Conservation (phyloP, 805 yeast species). For the Sporopachydermia lactativora region DNA sequence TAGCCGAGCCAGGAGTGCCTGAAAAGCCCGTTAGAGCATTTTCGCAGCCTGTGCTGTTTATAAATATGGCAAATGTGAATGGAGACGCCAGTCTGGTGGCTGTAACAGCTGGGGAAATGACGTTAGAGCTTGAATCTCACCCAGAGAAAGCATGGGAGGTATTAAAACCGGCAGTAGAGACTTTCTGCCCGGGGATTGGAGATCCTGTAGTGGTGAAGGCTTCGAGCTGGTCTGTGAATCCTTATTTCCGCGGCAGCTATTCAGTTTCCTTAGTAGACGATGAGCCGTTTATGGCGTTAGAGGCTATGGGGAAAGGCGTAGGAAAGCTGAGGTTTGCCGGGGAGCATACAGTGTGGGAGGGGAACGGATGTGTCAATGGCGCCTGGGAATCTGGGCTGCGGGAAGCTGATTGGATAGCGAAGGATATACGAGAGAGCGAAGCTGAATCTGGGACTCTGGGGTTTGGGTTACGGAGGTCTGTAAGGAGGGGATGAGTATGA, state of each 20-base stretch:
- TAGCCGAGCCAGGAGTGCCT: slow-evolving; percentile 24
- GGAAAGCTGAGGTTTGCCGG: slow-evolving; percentile 72
- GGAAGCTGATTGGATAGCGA: slow-evolving; percentile 29
- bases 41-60: slow-evolving; percentile 39
- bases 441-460: neutral
- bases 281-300: slow-evolving; percentile 46
- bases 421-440: slow-evolving; percentile 2
- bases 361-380: slow-evolving; percentile 87
- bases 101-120: slow-evolving; percentile 60
- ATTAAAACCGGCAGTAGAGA: slow-evolving; percentile 35
- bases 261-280: slow-evolving; percentile 57
- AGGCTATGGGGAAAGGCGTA: slow-evolving; percentile 47
- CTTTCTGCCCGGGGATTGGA: slow-evolving; percentile 20
- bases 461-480: no score
- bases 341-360: slow-evolving; percentile 76
- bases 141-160: slow-evolving; percentile 42
- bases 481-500: no score
- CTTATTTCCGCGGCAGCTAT: slow-evolving; percentile 63
- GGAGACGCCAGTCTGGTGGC: slow-evolving; percentile 42
- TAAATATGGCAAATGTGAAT: slow-evolving; percentile 40
- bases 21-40: slow-evolving; percentile 32
- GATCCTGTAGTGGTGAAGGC: slow-evolving; percentile 25
- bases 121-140: slow-evolving; percentile 38
- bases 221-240: slow-evolving; percentile 60
- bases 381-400: slow-evolving; percentile 70